Percentiles rank a stretch among this genome's conserved stretches.
These are phyloP conservation scores for Capsicum pubescens DNA, from an alignment of 257 asterid genomes.

Conservation along the genomic window DNA sequence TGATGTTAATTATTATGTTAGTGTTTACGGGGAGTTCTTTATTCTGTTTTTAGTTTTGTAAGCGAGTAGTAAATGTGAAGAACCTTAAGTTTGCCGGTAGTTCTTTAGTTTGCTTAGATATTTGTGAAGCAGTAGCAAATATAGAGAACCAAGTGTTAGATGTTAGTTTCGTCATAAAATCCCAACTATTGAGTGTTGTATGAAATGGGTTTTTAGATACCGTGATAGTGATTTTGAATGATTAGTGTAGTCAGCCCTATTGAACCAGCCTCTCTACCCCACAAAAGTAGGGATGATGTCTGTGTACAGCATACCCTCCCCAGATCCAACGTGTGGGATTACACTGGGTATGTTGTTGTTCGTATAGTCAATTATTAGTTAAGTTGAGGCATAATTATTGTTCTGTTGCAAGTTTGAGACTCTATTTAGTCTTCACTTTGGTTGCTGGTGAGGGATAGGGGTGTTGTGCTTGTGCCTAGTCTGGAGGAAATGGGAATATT, in stretches of 20 bases:
- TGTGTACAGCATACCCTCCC: neutral
- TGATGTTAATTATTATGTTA: slow-evolving; percentile 14
- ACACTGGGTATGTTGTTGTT: slow-evolving; percentile 3
- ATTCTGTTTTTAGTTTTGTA: neutral
- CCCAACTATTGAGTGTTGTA: slow-evolving; percentile 12
- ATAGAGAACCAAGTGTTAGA: slow-evolving; percentile 12
- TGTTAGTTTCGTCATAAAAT: neutral
- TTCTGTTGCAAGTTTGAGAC: neutral
- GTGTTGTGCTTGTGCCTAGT: neutral
- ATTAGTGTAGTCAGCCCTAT: neutral
- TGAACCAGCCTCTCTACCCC: neutral
- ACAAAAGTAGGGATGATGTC: neutral
- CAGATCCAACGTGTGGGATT: neutral
- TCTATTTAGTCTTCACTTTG: neutral
- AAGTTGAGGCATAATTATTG: neutral
- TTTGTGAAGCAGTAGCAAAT: neutral
- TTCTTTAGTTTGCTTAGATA: neutral
- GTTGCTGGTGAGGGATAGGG: neutral
- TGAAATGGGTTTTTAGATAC: neutral
- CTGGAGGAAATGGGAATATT: neutral
- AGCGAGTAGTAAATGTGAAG: neutral
- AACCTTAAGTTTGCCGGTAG: neutral
- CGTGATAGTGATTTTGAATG: neutral
- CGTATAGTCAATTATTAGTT: neutral
- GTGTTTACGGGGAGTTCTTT: neutral